Conservation (phyloP, 2,329 filamentous ascomycete genomes). For the Plectosphaerella plurivora region DNA sequence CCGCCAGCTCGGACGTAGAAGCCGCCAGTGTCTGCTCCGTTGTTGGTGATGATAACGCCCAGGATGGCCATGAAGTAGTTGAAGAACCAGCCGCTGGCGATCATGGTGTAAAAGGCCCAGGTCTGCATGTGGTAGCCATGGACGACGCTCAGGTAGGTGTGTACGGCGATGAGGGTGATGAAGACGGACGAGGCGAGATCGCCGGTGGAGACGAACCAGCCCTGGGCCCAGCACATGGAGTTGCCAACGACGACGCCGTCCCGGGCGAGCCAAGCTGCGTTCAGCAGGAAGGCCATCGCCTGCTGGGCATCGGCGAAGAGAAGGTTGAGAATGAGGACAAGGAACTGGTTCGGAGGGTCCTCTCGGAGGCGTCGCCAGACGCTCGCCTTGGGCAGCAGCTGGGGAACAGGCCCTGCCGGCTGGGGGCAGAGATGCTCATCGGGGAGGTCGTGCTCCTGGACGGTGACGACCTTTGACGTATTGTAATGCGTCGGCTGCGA, state of each 20-base stretch:
- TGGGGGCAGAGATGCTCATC: conserved; percentile 15
- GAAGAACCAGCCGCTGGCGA: conserved; percentile 53
- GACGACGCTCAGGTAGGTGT: conserved; percentile 62
- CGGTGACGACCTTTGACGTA: conserved; percentile 23
- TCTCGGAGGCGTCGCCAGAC: conserved; percentile 18
- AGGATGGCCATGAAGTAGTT: conserved; percentile 53
- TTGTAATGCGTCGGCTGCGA: conserved; percentile 22
- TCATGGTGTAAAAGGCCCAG: conserved; percentile 40
- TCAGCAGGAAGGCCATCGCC: conserved; percentile 58
- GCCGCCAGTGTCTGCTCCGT: conserved; percentile 34
- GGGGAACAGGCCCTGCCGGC: conserved; percentile 8
- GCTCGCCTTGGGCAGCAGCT: not conserved
- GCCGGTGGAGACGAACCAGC: conserved; percentile 64
- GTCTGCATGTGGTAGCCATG: conserved; percentile 47
- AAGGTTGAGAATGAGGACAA: conserved; percentile 66
- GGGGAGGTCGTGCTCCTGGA: conserved; percentile 15
- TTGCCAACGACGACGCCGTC: conserved; percentile 51
- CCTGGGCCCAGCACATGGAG: conserved; percentile 56
- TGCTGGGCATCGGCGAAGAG: conserved; percentile 66
- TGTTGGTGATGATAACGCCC: conserved; percentile 37
- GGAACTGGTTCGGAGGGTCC: conserved; percentile 57
- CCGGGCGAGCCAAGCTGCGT: conserved; percentile 50
- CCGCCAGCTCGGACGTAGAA: conserved; percentile 62
- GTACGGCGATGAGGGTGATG: conserved; percentile 60
- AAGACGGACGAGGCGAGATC: conserved; percentile 64